Evolutionary conservation across 495 filamentous ascomycete genomes (phyloP).

Genomic region (Trichoderma parareesei): DNA sequence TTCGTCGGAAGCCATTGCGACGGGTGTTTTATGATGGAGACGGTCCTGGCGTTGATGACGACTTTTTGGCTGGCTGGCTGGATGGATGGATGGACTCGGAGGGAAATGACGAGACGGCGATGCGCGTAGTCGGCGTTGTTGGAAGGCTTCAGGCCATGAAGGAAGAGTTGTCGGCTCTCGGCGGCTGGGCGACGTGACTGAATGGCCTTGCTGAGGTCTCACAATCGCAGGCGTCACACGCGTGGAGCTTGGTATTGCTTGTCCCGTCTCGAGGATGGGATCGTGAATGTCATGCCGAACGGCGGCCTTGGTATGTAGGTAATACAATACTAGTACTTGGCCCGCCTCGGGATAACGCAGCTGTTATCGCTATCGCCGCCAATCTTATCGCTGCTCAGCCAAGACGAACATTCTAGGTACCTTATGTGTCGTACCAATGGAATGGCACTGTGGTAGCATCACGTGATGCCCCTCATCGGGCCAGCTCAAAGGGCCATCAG

Average conservation of each 20-base stretch:
- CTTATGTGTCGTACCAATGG: too few species aligned
- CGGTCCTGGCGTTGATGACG: too few species aligned
- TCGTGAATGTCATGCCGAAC: not conserved
- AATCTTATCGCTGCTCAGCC: not conserved
- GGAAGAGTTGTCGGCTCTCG: not conserved
- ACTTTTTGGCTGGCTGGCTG: not conserved
- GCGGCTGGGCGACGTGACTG: not conserved
- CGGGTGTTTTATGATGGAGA: slow-evolving; percentile 14
- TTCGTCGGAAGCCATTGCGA: slow-evolving; percentile 32
- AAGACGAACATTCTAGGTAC: not conserved
- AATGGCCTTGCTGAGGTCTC: not conserved
- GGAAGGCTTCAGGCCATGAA: not conserved
- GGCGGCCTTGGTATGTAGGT: too few species aligned
- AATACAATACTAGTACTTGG: not conserved
- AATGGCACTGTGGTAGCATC: too few species aligned
- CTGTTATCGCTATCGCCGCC: not conserved
- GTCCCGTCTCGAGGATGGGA: not conserved
- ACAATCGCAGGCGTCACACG: not conserved
- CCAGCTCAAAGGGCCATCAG: not conserved
- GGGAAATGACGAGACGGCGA: not conserved
- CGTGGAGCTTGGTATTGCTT: not conserved
- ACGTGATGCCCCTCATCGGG: slow-evolving; percentile 3
- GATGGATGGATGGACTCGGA: not conserved
- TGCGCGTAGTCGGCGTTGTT: slow-evolving; percentile 9
- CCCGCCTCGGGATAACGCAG: not conserved